Evolutionary conservation across 495 filamentous ascomycete species (phyloP).

Genomic region (Aspergillus coremiiformis): DNA sequence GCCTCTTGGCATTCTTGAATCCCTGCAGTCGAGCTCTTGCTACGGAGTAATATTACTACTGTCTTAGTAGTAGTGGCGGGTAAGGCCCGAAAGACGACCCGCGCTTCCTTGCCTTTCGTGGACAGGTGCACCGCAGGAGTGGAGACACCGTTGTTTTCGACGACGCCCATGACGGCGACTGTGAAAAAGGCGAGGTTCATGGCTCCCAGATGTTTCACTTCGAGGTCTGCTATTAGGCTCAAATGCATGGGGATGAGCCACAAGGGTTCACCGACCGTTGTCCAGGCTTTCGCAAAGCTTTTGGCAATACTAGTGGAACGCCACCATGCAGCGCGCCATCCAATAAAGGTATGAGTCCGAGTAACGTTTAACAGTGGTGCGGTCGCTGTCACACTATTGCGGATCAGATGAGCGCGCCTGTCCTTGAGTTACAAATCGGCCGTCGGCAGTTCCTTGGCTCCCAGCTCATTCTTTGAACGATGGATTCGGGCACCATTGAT

Average conservation of each 20-base stretch:
- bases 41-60: too few relatives aligned
- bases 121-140: constrained; percentile 22
- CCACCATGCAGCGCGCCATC: constrained; percentile 49
- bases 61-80: constrained; percentile 60
- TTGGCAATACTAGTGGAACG: constrained; percentile 55
- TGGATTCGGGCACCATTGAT: constrained; percentile 63
- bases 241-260: constrained; percentile 53
- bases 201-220: constrained; percentile 47
- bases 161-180: constrained; percentile 47
- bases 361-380: constrained; percentile 62
- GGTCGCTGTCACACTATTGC: constrained; percentile 59
- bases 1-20: constrained; percentile 61
- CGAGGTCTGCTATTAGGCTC: constrained; percentile 48
- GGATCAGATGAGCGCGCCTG: constrained; percentile 58
- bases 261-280: constrained; percentile 45
- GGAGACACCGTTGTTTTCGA: constrained; percentile 30
- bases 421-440: constrained; percentile 58
- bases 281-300: constrained; percentile 48
- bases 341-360: constrained; percentile 54
- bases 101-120: constrained; percentile 17
- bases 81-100: constrained; percentile 53
- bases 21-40: constrained; percentile 46
- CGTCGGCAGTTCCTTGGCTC: constrained; percentile 60
- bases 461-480: constrained; percentile 63
- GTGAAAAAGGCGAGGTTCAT: constrained; percentile 57